Evolutionary conservation across 331 rosid species (phyloP).

Genomic region (Erythrophleum ivorense): DNA sequence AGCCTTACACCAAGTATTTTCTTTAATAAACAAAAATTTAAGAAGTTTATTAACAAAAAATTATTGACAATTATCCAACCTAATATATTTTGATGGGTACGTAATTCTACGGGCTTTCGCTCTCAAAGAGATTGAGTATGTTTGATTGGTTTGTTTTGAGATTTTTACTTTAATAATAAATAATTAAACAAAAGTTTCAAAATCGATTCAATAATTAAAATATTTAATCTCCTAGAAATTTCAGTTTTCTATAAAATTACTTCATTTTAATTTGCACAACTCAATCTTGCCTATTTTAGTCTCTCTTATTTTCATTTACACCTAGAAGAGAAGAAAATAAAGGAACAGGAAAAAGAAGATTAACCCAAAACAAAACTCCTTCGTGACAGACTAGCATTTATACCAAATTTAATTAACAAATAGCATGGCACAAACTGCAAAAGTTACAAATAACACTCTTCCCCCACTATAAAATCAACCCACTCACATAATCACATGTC

Average conservation of each 20-base stretch:
- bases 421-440: conserved; percentile 49
- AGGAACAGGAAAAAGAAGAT: neutral
- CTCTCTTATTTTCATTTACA: neutral
- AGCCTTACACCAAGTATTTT: neutral
- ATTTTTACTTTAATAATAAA: too few relatives aligned
- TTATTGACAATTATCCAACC: too few relatives aligned
- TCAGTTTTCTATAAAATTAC: too few relatives aligned
- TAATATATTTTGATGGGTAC: too few relatives aligned
- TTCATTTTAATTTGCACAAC: too few relatives aligned
- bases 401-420: conserved; percentile 55
- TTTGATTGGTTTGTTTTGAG: neutral
- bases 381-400: conserved; percentile 11
- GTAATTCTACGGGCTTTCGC: neutral
- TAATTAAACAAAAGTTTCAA: too few relatives aligned
- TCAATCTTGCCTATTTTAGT: neutral
- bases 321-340: neutral
- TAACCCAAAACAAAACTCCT: conserved; percentile 28
- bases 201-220: neutral
- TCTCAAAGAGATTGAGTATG: too few relatives aligned
- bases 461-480: conserved; percentile 25
- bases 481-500: conserved; percentile 47
- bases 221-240: neutral
- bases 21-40: too few relatives aligned
- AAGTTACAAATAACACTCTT: conserved; percentile 55
- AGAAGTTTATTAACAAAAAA: too few relatives aligned